phyloP scores from a whole-genome alignment of 768 basidiomycete genomes.

The Rhodotorula taiwanensis region DNA sequence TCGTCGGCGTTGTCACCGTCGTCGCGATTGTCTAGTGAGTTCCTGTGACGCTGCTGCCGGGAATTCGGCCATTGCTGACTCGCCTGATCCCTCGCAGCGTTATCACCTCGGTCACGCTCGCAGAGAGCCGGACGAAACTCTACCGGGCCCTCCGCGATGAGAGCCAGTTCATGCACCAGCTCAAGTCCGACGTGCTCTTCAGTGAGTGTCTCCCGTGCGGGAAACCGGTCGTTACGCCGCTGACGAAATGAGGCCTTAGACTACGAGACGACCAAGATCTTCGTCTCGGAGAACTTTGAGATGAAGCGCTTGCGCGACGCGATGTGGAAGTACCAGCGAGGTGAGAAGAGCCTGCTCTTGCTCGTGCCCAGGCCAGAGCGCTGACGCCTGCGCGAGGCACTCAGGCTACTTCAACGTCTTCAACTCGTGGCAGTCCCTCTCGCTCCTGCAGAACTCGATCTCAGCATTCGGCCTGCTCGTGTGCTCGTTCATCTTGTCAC shows the following conservation, averaged over 20 bases:
- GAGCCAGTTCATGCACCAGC: constrained; percentile 28
- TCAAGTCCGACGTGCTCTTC: constrained; percentile 57
- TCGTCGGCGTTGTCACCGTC: constrained; percentile 44
- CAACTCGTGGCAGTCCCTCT: constrained; percentile 20
- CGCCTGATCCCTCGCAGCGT: constrained; percentile 4
- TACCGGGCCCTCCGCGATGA: constrained; percentile 30
- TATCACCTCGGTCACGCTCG: constrained; percentile 25
- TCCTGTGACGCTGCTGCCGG: too few relatives aligned
- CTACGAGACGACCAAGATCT: constrained; percentile 71
- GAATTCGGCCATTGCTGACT: neutral
- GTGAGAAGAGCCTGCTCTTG: neutral
- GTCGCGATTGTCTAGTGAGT: constrained; percentile 48
- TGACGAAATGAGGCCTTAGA: too few relatives aligned
- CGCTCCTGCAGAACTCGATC: constrained; percentile 46
- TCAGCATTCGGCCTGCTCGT: constrained; percentile 63
- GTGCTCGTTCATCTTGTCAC: constrained; percentile 71
- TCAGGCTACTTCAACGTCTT: constrained; percentile 57
- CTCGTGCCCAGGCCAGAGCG: constrained; percentile 37
- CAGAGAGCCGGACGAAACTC: constrained; percentile 25
- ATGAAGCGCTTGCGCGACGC: constrained; percentile 63
- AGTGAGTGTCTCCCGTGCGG: constrained; percentile 15
- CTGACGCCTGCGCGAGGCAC: neutral
- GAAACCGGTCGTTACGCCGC: too few relatives aligned
- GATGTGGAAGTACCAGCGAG: constrained; percentile 62
- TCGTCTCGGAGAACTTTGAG: constrained; percentile 78